phyloP scores from a whole-genome alignment of 2,329 filamentous ascomycete species.

The Aspergillus sp. region DNA sequence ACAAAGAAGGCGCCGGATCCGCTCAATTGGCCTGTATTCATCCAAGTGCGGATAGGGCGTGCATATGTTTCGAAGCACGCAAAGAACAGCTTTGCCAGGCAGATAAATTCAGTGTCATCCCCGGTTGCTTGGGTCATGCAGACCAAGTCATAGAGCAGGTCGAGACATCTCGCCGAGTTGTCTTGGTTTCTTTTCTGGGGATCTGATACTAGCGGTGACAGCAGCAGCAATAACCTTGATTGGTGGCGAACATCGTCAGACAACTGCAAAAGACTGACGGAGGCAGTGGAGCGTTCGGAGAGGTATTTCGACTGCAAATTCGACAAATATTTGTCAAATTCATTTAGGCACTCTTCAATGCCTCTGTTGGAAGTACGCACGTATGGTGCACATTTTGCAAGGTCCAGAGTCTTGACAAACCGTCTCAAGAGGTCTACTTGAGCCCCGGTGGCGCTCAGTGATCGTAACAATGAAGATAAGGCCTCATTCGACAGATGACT shows the following conservation, averaged over 20 bases:
- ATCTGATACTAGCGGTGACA: constrained; percentile 62
- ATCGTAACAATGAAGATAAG: constrained; percentile 32
- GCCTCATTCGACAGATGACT: constrained; percentile 31
- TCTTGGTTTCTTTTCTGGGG: constrained; percentile 43
- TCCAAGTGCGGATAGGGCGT: constrained; percentile 76
- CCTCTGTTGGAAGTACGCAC: constrained; percentile 70
- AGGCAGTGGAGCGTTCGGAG: constrained; percentile 49
- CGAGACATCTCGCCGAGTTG: constrained; percentile 70
- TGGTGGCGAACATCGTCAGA: constrained; percentile 55
- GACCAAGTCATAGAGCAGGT: constrained; percentile 70
- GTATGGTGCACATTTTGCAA: constrained; percentile 52
- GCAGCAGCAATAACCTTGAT: constrained; percentile 55
- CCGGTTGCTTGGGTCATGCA: constrained; percentile 68
- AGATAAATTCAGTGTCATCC: constrained; percentile 59
- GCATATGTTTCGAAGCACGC: constrained; percentile 80
- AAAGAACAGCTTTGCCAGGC: constrained; percentile 69
- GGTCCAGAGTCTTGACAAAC: constrained; percentile 40
- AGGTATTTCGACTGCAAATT: constrained; percentile 61
- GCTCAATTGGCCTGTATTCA: constrained; percentile 70
- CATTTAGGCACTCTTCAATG: constrained; percentile 54
- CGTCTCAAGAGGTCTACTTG: constrained; percentile 47
- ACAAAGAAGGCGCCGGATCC: constrained; percentile 71
- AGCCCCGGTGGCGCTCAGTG: constrained; percentile 50
- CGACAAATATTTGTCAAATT: constrained; percentile 60
- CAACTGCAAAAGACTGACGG: constrained; percentile 66